Conservation (phyloP, 2,329 filamentous ascomycete species). For the Tolypocladium album region DNA sequence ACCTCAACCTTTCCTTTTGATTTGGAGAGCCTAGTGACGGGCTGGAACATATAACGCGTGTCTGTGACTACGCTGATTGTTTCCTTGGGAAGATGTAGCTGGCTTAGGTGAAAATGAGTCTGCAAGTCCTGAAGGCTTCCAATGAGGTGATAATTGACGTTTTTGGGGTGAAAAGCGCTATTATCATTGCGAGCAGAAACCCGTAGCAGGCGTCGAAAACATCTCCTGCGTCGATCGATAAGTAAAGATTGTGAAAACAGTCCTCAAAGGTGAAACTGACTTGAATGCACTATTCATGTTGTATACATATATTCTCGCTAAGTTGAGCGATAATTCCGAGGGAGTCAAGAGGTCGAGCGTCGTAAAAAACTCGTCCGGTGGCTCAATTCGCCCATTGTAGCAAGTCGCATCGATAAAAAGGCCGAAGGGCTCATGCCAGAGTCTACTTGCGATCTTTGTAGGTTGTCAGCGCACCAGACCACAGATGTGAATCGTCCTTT, state of each 20-base stretch:
- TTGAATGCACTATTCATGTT: slow-evolving; percentile 65
- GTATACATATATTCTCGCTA: slow-evolving; percentile 56
- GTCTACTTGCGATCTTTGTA: slow-evolving; percentile 51
- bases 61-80: slow-evolving; percentile 60
- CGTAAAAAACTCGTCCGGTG: slow-evolving; percentile 54
- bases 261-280: slow-evolving; percentile 16
- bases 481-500: neutral
- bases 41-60: slow-evolving; percentile 53
- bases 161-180: slow-evolving; percentile 51
- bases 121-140: slow-evolving; percentile 57
- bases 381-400: slow-evolving; percentile 56
- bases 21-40: slow-evolving; percentile 54
- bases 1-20: slow-evolving; percentile 63
- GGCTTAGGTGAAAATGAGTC: slow-evolving; percentile 54
- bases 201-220: slow-evolving; percentile 52
- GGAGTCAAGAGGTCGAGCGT: slow-evolving; percentile 53
- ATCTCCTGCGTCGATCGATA: slow-evolving; percentile 32
- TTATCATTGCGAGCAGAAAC: slow-evolving; percentile 48
- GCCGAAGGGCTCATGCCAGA: slow-evolving; percentile 61
- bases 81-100: slow-evolving; percentile 57
- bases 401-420: slow-evolving; percentile 60
- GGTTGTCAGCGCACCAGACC: neutral
- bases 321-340: slow-evolving; percentile 45
- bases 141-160: slow-evolving; percentile 55
- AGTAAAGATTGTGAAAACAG: neutral